A percentile compares a stretch with the other conserved stretches of the same genome.
Conservation (phyloP, 768 basidiomycete genomes). For the Crepidotus variabilis region DNA sequence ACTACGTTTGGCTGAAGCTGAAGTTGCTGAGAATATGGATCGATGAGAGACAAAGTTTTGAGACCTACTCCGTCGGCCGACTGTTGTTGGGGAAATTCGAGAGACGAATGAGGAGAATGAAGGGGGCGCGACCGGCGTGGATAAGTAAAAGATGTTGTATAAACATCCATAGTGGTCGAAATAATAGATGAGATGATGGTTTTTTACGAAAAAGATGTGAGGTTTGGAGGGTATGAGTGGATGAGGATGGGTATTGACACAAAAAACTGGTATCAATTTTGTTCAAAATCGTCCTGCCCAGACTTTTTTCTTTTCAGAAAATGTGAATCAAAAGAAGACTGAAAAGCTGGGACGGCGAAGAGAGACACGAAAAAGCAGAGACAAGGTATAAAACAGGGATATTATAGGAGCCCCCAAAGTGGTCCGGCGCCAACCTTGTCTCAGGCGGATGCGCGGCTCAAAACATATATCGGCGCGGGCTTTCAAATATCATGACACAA, state of each 20-base stretch:
- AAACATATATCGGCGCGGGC: constrained; percentile 34
- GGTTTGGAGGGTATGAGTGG: constrained; percentile 27
- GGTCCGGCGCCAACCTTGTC: constrained; percentile 25
- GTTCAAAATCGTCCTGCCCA: constrained; percentile 24
- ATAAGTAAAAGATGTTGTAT: constrained; percentile 91
- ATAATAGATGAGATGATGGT: constrained; percentile 13
- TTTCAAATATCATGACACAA: constrained; percentile 29
- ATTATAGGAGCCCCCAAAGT: constrained; percentile 24
- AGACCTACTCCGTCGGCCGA: constrained; percentile 36
- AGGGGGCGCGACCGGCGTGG: constrained; percentile 76
- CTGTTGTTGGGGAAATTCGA: constrained; percentile 49
- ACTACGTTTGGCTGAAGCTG: constrained; percentile 29
- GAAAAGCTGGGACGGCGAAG: constrained; percentile 25
- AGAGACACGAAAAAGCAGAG: constrained; percentile 25
- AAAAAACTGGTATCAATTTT: constrained; percentile 46
- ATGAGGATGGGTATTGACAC: constrained; percentile 45
- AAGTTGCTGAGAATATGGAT: constrained; percentile 36
- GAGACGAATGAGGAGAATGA: constrained; percentile 58
- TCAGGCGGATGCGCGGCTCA: constrained; percentile 25
- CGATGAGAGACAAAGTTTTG: constrained; percentile 33
- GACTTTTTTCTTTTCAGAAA: constrained; percentile 25
- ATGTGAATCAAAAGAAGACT: constrained; percentile 26
- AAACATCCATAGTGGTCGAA: constrained; percentile 74
- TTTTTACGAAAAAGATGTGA: constrained; percentile 4
- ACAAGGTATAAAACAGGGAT: constrained; percentile 24